Base-by-base conservation (phyloP, 257 asterid species). In the Cinchona pubescens region DNA sequence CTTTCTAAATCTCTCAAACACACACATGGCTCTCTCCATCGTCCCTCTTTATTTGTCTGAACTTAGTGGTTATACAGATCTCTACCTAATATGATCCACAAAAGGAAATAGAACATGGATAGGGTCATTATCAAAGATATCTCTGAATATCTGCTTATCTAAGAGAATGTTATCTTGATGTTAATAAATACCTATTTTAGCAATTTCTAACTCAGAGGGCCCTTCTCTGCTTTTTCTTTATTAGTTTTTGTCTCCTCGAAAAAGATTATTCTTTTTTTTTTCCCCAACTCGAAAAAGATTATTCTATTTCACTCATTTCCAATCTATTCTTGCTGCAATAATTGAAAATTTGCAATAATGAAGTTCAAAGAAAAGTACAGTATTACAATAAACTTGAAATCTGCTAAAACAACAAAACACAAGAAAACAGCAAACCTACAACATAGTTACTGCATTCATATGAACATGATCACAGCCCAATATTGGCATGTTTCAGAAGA, bases 101-200 rank as follows among this genome's bases (percentile, higher is more conserved):
- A 0, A 5, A 12, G 45, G 6, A 72, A 65, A 73, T 6, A 40
- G 15, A 71, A 27, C 14, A 13, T 35, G 48, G 45, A 42, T 46
- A 63, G n/a, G n/a, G 29, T n/a, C n/a, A n/a, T n/a, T n/a, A n/a
- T n/a, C n/a, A n/a, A n/a, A n/a, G n/a, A n/a, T n/a, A n/a, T n/a
- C n/a, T n/a, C n/a, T 53, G 23, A 59, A 70, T 13, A 40, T 76
- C 74, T 69, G 58, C 78, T 48, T 16, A 10, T 69, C 65, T 43
- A 58, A 78, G 63, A 72, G 69, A 67, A 81, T 76, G 79, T 76
- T 71, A 73, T 79, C 80, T 38, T 73, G 48, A 12, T 58, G 19
- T 61, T 73, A 43, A 35, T 64, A 53, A 53, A 46, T 60, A 37
- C 5, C 34, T 18, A 42, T 42, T 3, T 25, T 34, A 67, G 32